These are phyloP conservation scores for Microdochium bolleyi DNA, from an alignment of 2,329 filamentous ascomycete species.

Conservation along the genomic window DNA sequence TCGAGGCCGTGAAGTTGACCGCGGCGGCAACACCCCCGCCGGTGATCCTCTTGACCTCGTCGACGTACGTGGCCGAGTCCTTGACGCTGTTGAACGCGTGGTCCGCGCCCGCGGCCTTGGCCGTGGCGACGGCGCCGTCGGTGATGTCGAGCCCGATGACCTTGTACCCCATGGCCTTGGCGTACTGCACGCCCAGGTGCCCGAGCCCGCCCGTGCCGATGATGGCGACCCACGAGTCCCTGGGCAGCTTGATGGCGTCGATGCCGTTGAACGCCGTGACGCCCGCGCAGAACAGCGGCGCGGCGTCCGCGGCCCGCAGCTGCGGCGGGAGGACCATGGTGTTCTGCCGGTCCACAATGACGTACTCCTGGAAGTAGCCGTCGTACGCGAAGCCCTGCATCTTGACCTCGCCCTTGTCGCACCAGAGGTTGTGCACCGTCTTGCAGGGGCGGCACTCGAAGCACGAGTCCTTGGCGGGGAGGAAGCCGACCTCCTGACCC, in stretches of 20 bases:
- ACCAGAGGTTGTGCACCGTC: conserved; percentile 11
- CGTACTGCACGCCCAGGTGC: conserved; percentile 14
- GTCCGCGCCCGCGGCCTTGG: neutral
- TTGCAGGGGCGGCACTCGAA: conserved; percentile 13
- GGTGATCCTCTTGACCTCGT: neutral
- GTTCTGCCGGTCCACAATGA: conserved; percentile 13
- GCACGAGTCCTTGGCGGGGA: conserved; percentile 12
- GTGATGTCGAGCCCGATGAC: conserved; percentile 15
- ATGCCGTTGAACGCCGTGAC: conserved; percentile 15
- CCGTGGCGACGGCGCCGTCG: conserved; percentile 7
- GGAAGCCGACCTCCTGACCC: conserved; percentile 46
- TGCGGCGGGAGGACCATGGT: conserved; percentile 14
- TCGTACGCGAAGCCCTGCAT: conserved; percentile 15
- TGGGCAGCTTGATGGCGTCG: conserved; percentile 5
- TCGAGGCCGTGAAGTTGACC: neutral
- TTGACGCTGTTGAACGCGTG: neutral
- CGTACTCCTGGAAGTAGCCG: conserved; percentile 19
- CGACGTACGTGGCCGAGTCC: neutral
- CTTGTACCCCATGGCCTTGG: conserved; percentile 13
- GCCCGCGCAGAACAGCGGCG: conserved; percentile 19
- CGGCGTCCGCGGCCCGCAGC: conserved; percentile 10
- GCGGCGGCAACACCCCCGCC: neutral
- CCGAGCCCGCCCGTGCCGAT: conserved; percentile 17
- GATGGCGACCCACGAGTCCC: conserved; percentile 14
- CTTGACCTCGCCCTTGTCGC: conserved; percentile 11